Percentiles rank a stretch among this genome's conserved stretches.
These are phyloP conservation scores for Coniella vitis DNA, from an alignment of 2,329 filamentous ascomycete species.

Conservation along the genomic window DNA sequence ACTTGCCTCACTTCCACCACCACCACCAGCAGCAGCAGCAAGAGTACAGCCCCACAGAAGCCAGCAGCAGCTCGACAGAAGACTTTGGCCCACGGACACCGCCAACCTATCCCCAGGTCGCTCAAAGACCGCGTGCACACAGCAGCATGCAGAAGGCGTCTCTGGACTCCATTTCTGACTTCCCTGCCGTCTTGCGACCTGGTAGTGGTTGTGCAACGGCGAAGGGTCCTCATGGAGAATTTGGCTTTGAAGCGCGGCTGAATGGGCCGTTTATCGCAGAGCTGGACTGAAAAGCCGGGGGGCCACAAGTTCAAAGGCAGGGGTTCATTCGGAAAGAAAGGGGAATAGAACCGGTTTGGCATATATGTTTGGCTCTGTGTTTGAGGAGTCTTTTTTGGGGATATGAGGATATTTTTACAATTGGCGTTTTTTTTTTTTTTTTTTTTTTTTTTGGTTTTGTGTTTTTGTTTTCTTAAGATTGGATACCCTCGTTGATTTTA, in stretches of 20 bases:
- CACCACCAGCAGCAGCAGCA: too few relatives aligned
- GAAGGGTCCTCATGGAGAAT: background rate
- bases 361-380: too few relatives aligned
- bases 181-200: conserved; percentile 9
- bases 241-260: background rate
- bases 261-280: conserved; percentile 10
- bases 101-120: background rate
- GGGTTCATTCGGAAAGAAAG: too few relatives aligned
- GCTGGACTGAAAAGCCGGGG: conserved; percentile 15
- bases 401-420: background rate
- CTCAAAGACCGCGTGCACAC: background rate
- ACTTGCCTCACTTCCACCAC: too few relatives aligned
- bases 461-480: background rate
- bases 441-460: background rate
- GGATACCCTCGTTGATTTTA: background rate
- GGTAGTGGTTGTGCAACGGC: background rate
- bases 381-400: too few relatives aligned
- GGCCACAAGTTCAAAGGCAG: too few relatives aligned
- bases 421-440: background rate
- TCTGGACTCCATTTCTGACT: background rate
- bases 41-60: background rate
- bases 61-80: conserved; percentile 1
- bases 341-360: too few relatives aligned
- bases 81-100: conserved; percentile 9
- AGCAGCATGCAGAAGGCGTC: background rate